Conservation (phyloP, 345 rosid species). For the Eucalyptus dawsonii region DNA sequence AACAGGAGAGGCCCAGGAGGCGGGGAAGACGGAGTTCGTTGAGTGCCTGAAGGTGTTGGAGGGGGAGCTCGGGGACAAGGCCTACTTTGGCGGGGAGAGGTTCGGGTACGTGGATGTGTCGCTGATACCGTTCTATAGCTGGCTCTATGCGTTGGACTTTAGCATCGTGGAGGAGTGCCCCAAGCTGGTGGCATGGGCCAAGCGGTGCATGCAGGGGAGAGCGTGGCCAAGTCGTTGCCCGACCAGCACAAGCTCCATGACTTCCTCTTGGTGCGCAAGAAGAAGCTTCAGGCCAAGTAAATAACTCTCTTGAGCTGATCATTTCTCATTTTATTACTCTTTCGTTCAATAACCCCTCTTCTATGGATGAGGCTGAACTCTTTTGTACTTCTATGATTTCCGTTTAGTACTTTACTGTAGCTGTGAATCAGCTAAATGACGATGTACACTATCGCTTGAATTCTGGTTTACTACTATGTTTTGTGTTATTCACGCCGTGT, state of each 20-base stretch:
- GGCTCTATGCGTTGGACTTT: neutral
- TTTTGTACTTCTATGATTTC: neutral
- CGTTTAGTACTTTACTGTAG: neutral
- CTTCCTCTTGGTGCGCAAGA: neutral
- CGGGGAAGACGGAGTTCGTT: neutral
- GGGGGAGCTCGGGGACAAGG: constrained; percentile 8
- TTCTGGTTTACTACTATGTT: neutral
- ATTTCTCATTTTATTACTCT: neutral
- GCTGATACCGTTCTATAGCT: neutral
- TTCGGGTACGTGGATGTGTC: constrained; percentile 8
- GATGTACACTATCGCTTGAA: neutral
- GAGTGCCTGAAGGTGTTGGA: neutral
- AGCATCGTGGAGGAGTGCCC: neutral
- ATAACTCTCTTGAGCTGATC: neutral
- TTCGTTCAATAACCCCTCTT: neutral
- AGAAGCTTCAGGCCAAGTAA: neutral
- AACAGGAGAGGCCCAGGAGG: neutral
- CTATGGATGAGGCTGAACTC: neutral
- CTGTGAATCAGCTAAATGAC: neutral
- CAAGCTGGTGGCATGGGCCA: constrained; percentile 5
- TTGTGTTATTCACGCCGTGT: neutral
- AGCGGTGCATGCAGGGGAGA: constrained; percentile 3
- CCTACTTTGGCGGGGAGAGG: neutral
- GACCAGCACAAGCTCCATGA: neutral
- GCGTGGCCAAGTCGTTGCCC: neutral